These are phyloP conservation scores for Parafenestella ontariensis DNA, from an alignment of 2,329 filamentous ascomycete species.

Conservation along the genomic window DNA sequence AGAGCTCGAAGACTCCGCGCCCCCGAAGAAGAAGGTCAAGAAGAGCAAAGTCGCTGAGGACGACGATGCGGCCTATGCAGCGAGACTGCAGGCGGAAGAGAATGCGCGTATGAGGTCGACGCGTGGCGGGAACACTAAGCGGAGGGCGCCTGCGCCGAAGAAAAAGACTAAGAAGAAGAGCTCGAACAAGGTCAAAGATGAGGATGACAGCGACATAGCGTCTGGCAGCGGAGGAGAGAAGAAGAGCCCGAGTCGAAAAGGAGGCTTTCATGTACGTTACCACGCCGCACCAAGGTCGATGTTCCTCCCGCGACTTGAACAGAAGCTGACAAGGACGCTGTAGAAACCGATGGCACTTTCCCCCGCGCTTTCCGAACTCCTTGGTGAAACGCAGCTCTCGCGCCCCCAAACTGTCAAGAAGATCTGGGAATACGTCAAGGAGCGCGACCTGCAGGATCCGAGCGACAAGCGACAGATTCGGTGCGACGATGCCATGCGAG, in stretches of 20 bases:
- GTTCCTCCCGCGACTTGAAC: not conserved
- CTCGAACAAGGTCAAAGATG: conserved; percentile 73
- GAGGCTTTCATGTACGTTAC: conserved; percentile 80
- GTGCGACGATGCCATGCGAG: conserved; percentile 90
- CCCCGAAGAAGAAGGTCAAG: conserved; percentile 65
- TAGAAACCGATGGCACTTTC: conserved; percentile 79
- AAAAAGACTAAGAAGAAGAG: conserved; percentile 75
- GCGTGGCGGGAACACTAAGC: conserved; percentile 70
- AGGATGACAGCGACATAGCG: conserved; percentile 79
- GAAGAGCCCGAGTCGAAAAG: conserved; percentile 75
- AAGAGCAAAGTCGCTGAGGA: conserved; percentile 74
- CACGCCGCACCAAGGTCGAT: not conserved
- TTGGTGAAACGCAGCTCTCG: conserved; percentile 81
- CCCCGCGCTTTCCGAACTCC: conserved; percentile 70
- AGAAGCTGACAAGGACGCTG: conserved; percentile 22
- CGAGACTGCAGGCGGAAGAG: conserved; percentile 89
- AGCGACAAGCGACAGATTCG: conserved; percentile 89
- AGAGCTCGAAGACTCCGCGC: conserved; percentile 48
- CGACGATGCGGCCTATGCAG: conserved; percentile 85
- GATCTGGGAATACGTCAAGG: conserved; percentile 95
- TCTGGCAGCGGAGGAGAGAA: conserved; percentile 67
- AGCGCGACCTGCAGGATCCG: conserved; percentile 86
- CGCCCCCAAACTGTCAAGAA: conserved; percentile 95
- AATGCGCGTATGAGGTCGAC: conserved; percentile 78
- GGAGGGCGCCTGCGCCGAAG: conserved; percentile 65